Conservation (phyloP, 345 rosid species). For the Eutrema japonicum region DNA sequence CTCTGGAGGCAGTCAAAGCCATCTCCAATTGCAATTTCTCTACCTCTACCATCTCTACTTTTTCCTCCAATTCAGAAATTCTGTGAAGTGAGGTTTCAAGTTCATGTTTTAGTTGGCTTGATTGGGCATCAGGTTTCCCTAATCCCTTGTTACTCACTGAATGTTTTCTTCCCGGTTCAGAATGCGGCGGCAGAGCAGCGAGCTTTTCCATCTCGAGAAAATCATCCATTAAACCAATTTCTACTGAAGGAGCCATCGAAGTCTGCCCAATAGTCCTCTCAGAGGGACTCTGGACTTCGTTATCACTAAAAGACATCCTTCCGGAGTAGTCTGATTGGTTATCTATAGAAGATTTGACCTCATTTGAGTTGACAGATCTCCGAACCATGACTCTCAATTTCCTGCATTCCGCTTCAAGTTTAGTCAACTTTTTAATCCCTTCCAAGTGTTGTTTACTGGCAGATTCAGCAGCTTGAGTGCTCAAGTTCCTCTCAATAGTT, state of each 20-base stretch:
- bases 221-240: slow-evolving; percentile 88
- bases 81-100: slow-evolving; percentile 52
- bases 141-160: slow-evolving; percentile 41
- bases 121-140: slow-evolving; percentile 45
- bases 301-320: slow-evolving; percentile 55
- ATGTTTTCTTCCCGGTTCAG: slow-evolving; percentile 49
- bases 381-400: slow-evolving; percentile 61
- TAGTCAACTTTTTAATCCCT: slow-evolving; percentile 75
- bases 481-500: slow-evolving; percentile 80
- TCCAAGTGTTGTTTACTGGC: slow-evolving; percentile 91
- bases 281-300: slow-evolving; percentile 53
- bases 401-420: slow-evolving; percentile 79
- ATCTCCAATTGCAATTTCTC: slow-evolving; percentile 46
- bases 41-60: slow-evolving; percentile 51
- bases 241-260: slow-evolving; percentile 48
- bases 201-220: slow-evolving; percentile 96
- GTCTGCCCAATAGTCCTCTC: slow-evolving; percentile 48
- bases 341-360: slow-evolving; percentile 63
- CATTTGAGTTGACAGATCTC: slow-evolving; percentile 60
- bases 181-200: slow-evolving; percentile 54
- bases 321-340: slow-evolving; percentile 74
- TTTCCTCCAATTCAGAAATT: slow-evolving; percentile 67
- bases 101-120: slow-evolving; percentile 51
- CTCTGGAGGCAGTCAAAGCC: slow-evolving; percentile 41
- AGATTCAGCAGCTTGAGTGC: slow-evolving; percentile 83